phyloP scores from a whole-genome alignment of 257 asterid species.

The Capsicum rhomboideum region DNA sequence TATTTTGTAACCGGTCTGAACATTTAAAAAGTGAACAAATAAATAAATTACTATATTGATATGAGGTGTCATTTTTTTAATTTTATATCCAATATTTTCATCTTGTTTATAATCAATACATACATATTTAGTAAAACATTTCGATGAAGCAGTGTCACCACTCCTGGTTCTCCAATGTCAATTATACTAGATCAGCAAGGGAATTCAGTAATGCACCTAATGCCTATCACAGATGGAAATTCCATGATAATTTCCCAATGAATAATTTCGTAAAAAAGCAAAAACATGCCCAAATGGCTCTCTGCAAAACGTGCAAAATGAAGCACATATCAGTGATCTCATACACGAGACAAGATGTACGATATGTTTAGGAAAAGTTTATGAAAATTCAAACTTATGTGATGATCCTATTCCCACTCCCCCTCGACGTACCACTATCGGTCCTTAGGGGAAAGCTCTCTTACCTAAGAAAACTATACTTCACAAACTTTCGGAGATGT shows the following conservation, averaged over 20 bases:
- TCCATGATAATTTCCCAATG: not conserved
- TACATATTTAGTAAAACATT: not conserved
- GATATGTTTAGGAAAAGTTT: not conserved
- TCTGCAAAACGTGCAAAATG: not conserved
- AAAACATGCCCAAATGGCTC: not conserved
- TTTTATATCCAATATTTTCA: not conserved
- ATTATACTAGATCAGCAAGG: not conserved
- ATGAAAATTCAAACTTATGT: not conserved
- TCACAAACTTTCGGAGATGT: not conserved
- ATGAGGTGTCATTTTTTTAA: not conserved
- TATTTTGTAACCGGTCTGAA: not conserved
- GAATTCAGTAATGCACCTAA: not conserved
- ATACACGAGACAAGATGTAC: not conserved
- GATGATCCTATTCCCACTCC: not conserved
- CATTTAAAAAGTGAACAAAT: not conserved
- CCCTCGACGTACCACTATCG: not conserved
- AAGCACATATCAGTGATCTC: not conserved
- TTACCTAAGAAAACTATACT: not conserved
- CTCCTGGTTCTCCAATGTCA: not conserved
- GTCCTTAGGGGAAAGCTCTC: not conserved
- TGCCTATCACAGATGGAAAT: not conserved
- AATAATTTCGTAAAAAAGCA: not conserved
- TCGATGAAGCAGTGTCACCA: not conserved
- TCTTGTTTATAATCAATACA: not conserved
- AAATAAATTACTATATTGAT: not conserved